These are phyloP conservation scores for Gentiana straminea DNA, from an alignment of 257 asterid species.

Conservation along the genomic window DNA sequence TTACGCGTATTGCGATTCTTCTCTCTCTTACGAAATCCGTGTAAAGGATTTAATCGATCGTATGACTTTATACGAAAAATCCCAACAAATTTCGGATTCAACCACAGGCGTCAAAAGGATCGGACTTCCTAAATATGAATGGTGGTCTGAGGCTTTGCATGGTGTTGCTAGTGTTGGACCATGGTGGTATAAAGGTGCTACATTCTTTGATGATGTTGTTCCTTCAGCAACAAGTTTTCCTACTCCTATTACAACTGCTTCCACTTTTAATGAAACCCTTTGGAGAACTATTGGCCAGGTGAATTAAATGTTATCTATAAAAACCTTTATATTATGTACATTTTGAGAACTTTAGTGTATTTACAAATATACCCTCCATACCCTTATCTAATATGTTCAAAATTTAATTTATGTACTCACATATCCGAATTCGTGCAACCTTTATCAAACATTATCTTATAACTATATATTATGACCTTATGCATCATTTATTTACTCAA, in stretches of 20 bases:
- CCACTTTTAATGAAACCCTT: slow-evolving; percentile 15
- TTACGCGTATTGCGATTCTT: slow-evolving; percentile 6
- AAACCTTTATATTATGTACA: slow-evolving; percentile 23
- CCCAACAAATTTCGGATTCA: slow-evolving; percentile 4
- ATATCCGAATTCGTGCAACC: no score
- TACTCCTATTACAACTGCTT: slow-evolving; percentile 17
- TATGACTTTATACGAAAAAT: slow-evolving; percentile 19
- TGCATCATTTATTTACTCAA: no score
- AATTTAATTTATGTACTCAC: no score
- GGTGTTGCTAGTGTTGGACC: slow-evolving; percentile 15
- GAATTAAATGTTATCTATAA: slow-evolving; percentile 29
- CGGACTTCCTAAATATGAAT: slow-evolving; percentile 12
- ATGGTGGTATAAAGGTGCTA: not conserved
- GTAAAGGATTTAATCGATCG: slow-evolving; percentile 18
- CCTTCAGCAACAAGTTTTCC: slow-evolving; percentile 25
- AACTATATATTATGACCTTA: no score
- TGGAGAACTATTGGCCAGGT: slow-evolving; percentile 3
- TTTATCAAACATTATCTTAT: no score
- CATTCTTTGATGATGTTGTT: slow-evolving; percentile 11
- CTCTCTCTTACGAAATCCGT: slow-evolving; percentile 9
- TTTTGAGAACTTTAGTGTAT: no score
- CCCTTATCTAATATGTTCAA: no score
- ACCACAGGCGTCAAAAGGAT: slow-evolving; percentile 13
- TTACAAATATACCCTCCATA: no score
- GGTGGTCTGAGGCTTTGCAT: slow-evolving; percentile 26